Percentiles rank a stretch among this genome's conserved stretches.
Evolutionary conservation across 2,329 filamentous ascomycete genomes (phyloP).

Genomic region (Fusarium circinatum): DNA sequence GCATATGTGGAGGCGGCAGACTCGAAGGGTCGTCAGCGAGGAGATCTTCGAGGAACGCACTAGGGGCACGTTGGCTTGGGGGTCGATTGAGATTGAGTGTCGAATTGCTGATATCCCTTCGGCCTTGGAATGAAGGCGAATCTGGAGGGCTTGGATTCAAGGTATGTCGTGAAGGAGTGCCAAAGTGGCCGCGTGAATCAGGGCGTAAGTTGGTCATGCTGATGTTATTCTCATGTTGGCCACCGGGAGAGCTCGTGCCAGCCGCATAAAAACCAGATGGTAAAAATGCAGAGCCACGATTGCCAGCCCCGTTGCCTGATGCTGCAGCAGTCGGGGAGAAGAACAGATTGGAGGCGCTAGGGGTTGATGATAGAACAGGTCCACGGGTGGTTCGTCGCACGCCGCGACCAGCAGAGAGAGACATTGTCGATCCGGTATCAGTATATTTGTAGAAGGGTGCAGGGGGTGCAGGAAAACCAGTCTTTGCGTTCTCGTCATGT

Average conservation of each 20-base stretch:
- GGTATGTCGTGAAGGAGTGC: constrained; percentile 54
- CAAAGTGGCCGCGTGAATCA: constrained; percentile 63
- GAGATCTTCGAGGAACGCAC: constrained; percentile 89
- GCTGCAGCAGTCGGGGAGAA: constrained; percentile 90
- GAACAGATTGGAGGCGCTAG: constrained; percentile 80
- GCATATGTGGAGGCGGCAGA: constrained; percentile 58
- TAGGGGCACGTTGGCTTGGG: constrained; percentile 79
- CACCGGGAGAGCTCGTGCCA: constrained; percentile 62
- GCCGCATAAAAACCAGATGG: constrained; percentile 92
- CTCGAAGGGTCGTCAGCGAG: constrained; percentile 76
- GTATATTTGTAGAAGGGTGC: constrained; percentile 73
- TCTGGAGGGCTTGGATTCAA: constrained; percentile 68
- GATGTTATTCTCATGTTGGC: constrained; percentile 63
- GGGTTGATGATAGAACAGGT: constrained; percentile 64
- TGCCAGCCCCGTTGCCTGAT: constrained; percentile 69
- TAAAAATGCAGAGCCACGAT: constrained; percentile 81
- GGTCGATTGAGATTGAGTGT: constrained; percentile 71
- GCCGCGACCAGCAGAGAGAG: constrained; percentile 60
- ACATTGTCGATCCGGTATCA: constrained; percentile 67
- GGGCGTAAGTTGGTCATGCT: constrained; percentile 70
- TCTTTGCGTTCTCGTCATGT: constrained; percentile 75
- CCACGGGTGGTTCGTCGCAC: constrained; percentile 63
- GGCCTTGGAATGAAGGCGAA: constrained; percentile 67
- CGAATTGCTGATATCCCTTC: constrained; percentile 68
- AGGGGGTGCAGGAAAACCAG: constrained; percentile 67